These are phyloP conservation scores for Hansfordia pulvinata DNA, from an alignment of 2,329 filamentous ascomycete species.

Conservation along the genomic window DNA sequence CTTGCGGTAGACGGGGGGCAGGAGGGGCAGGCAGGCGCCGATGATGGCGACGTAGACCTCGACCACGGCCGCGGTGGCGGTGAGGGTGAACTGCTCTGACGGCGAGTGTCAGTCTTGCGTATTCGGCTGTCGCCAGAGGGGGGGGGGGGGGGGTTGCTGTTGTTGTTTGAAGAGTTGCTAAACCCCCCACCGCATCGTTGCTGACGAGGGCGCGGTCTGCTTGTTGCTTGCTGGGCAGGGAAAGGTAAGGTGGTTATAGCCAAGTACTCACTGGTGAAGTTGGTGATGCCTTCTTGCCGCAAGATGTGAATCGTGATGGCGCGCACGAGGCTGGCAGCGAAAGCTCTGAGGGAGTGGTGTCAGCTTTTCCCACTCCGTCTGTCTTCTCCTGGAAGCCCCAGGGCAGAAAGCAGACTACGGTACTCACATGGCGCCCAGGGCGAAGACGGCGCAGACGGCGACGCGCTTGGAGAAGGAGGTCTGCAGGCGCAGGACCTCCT, in stretches of 20 bases:
- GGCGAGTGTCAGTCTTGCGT: slow-evolving; percentile 1
- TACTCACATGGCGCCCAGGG: slow-evolving; percentile 8
- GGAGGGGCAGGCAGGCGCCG: slow-evolving; percentile 6
- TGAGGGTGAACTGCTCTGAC: slow-evolving; percentile 3
- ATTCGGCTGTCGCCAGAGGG: too few relatives aligned
- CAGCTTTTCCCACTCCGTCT: too few relatives aligned
- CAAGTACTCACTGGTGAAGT: too few relatives aligned
- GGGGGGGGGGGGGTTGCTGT: too few relatives aligned
- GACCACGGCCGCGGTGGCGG: slow-evolving; percentile 3
- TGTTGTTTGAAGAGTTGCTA: too few relatives aligned
- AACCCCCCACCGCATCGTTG: too few relatives aligned
- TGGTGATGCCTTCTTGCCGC: too few relatives aligned
- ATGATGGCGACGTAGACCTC: slow-evolving; percentile 9
- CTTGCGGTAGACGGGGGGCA: slow-evolving; percentile 7
- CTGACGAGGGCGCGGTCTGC: too few relatives aligned
- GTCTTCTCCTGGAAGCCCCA: too few relatives aligned
- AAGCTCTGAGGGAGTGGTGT: slow-evolving; percentile 1
- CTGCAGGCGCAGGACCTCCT: slow-evolving; percentile 5
- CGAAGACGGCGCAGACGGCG: slow-evolving; percentile 3
- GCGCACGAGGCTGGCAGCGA: slow-evolving; percentile 3
- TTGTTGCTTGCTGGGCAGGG: too few relatives aligned
- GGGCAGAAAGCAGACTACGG: too few relatives aligned
- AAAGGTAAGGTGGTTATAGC: too few relatives aligned
- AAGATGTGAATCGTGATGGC: slow-evolving; percentile 1
- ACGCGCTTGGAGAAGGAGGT: slow-evolving; percentile 4